Conservation (phyloP, 2,329 filamentous ascomycete genomes). For the Cladophialophora bantiana region DNA sequence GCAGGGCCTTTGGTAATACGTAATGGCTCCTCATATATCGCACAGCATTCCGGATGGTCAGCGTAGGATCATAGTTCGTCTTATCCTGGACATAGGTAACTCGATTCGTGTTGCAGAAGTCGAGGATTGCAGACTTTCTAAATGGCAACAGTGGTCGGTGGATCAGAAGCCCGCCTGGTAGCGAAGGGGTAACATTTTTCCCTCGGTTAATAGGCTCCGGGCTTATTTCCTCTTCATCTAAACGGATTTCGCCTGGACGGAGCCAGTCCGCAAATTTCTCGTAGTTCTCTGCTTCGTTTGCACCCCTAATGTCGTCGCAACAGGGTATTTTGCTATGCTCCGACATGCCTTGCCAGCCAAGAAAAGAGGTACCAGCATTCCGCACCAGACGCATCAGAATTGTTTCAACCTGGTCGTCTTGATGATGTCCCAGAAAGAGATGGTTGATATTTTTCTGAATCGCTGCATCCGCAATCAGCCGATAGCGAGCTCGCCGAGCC, state of each 20-base stretch:
- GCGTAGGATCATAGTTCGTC: conserved; percentile 78
- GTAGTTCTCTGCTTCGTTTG: conserved; percentile 18
- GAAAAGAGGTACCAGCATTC: conserved; percentile 25
- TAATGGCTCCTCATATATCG: conserved; percentile 68
- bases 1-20: conserved; percentile 72
- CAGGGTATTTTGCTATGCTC: conserved; percentile 31
- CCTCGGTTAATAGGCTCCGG: conserved; percentile 40
- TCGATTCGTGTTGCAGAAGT: conserved; percentile 72
- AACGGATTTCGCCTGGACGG: neutral
- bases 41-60: conserved; percentile 83
- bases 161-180: conserved; percentile 67
- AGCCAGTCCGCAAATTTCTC: conserved; percentile 23
- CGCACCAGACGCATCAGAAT: conserved; percentile 75
- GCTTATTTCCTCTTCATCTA: conserved; percentile 19
- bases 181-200: conserved; percentile 55
- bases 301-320: conserved; percentile 35
- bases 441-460: conserved; percentile 58
- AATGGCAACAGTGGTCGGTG: conserved; percentile 75
- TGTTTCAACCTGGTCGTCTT: conserved; percentile 91
- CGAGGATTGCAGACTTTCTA: conserved; percentile 55
- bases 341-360: conserved; percentile 36
- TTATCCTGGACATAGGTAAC: conserved; percentile 82
- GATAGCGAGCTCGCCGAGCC: conserved; percentile 78
- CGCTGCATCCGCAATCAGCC: conserved; percentile 70
- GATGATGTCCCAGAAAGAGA: conserved; percentile 83